Conservation (phyloP, 2,329 filamentous ascomycete species). For the Diplodia scrobiculata region DNA sequence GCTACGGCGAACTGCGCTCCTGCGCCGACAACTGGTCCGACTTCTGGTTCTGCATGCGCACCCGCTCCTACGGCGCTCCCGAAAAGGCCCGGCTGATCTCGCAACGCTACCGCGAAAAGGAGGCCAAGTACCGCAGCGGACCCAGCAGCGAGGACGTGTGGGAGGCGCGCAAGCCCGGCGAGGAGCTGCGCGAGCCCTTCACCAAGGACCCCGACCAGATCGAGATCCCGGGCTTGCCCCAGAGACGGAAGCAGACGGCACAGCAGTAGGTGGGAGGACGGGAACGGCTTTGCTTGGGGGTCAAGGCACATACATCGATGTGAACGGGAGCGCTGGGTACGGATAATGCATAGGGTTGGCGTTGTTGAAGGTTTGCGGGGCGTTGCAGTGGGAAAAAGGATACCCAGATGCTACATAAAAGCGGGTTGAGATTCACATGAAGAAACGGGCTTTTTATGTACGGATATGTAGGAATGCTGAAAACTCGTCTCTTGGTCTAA, state of each 20-base stretch:
- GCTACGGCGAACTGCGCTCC: constrained; percentile 72
- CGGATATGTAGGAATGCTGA: background rate
- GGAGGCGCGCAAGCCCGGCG: constrained; percentile 63
- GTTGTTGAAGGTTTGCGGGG: background rate
- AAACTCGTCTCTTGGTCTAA: background rate
- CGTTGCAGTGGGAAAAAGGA: background rate
- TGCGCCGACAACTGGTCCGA: constrained; percentile 88
- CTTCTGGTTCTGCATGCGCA: constrained; percentile 98
- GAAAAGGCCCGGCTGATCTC: constrained; percentile 63
- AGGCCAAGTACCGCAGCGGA: constrained; percentile 65
- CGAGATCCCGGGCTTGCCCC: constrained; percentile 35
- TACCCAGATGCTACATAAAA: background rate
- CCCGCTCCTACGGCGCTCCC: constrained; percentile 62
- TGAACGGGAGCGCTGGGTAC: background rate
- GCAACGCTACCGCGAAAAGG: constrained; percentile 68
- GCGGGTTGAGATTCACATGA: background rate
- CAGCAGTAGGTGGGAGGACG: constrained; percentile 34
- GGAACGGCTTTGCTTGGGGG: constrained; percentile 29
- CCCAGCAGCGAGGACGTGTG: constrained; percentile 89
- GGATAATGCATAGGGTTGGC: background rate
- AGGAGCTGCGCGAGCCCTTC: constrained; percentile 58
- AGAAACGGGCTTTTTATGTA: background rate
- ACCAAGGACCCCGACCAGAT: constrained; percentile 41
- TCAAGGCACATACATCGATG: background rate
- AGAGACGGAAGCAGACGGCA: constrained; percentile 18